Percentiles rank a stretch among this genome's conserved stretches.
Conservation (phyloP, 257 asterid species). For the Osmanthus fragrans region DNA sequence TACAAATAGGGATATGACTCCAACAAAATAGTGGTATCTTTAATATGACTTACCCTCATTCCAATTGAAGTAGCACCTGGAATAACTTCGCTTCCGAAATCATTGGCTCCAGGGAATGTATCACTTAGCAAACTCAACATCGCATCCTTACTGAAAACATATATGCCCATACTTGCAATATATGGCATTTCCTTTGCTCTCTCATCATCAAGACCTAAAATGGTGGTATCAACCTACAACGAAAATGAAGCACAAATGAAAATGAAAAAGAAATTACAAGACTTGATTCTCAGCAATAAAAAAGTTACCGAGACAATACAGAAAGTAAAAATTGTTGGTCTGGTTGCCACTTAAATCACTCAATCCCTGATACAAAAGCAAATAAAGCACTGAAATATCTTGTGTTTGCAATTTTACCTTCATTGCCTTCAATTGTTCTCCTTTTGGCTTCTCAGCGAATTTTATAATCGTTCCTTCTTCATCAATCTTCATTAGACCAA, state of each 20-base stretch:
- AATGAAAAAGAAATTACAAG: background rate
- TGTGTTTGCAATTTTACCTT: background rate
- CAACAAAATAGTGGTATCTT: background rate
- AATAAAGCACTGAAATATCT: background rate
- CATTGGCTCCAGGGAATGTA: conserved; percentile 59
- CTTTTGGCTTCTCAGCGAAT: conserved; percentile 8
- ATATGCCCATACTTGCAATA: conserved; percentile 12
- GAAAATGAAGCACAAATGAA: background rate
- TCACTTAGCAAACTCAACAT: conserved; percentile 53
- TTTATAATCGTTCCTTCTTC: conserved; percentile 12
- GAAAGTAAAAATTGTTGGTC: background rate
- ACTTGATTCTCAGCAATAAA: background rate
- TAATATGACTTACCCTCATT: conserved; percentile 50
- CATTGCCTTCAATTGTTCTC: conserved; percentile 6
- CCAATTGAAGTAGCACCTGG: conserved; percentile 72
- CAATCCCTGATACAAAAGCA: background rate
- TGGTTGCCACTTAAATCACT: background rate
- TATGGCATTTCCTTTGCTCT: conserved; percentile 13
- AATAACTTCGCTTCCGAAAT: conserved; percentile 70
- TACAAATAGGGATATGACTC: background rate
- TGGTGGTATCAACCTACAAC: conserved; percentile 9
- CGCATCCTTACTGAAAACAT: conserved; percentile 53
- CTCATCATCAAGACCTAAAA: conserved; percentile 19
- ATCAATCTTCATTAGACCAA: conserved; percentile 15
- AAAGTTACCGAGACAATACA: too few species aligned